Evolutionary conservation across 768 basidiomycete genomes (phyloP), one percentile per base, ranked within the genome.

Genomic region (Tricholoma furcatifolium): DNA sequence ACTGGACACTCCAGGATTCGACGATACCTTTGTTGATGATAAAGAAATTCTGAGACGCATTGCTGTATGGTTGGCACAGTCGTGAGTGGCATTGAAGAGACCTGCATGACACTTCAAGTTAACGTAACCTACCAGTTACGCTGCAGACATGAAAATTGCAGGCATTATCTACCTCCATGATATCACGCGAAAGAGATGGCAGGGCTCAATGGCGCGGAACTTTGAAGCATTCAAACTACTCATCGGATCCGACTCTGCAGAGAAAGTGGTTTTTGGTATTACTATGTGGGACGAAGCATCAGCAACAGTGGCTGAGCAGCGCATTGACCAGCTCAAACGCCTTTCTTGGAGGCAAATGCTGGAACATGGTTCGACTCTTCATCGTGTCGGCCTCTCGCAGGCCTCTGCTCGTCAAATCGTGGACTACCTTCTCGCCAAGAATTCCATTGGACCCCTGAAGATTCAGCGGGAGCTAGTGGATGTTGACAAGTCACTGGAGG

Each of bases 401-500:
- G 17, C 17, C 6, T 23, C 23, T 2, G 42, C 42, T n/a, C 43
- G 31, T 9, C 27, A 44, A 12, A 44, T 17, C 14, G 9, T 44
- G 11, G 43, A 44, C n/a, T 32, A 2, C 2, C 43, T 44, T 9
- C 27, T 44, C 15, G 24, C n/a, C 5, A 30, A 32, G 14, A 6
- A 44, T 14, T 24, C 14, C 24, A 38, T 1, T 27, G 51, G 9
- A 42, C 53, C 7, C 50, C 59, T 15, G 47, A 47, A 44, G 14
- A 49, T 67, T 6, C 65, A 67, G 34, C 47, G 50, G 36, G 63
- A 64, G 38, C 31, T 60, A 6, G 56, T 56, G 9, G 55, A 57
- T 2, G 18, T 47, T 12, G 42, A 48, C 12, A 51, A 43, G 20
- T 42, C 39, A 2, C 47, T 64, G 14, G 40, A 42, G 32, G 50